phyloP scores from a whole-genome alignment of 805 yeast species.

The Brettanomyces nanus region DNA sequence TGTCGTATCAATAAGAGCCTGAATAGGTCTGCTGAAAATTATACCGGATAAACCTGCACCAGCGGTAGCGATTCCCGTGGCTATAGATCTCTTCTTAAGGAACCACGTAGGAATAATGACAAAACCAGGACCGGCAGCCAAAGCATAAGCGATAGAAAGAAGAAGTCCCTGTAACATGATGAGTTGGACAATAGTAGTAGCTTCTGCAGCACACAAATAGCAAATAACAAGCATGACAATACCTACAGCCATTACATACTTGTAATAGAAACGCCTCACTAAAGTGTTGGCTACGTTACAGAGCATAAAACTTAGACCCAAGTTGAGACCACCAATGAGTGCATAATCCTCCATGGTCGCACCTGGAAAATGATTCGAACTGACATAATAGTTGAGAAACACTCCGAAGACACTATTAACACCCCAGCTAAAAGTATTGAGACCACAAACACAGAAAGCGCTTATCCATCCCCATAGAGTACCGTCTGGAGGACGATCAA shows the following conservation, averaged over 20 bases:
- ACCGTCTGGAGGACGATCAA: slow-evolving; percentile 33
- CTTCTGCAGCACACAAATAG: slow-evolving; percentile 36
- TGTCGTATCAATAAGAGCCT: slow-evolving; percentile 30
- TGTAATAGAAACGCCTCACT: slow-evolving; percentile 42
- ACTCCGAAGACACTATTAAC: slow-evolving; percentile 47
- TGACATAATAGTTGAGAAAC: slow-evolving; percentile 39
- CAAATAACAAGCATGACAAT: slow-evolving; percentile 31
- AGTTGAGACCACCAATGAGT: slow-evolving; percentile 44
- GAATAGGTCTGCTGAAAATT: slow-evolving; percentile 33
- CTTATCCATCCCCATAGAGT: slow-evolving; percentile 43
- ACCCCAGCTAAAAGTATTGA: too few relatives aligned
- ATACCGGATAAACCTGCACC: slow-evolving; percentile 52
- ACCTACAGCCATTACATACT: too few relatives aligned
- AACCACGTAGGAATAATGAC: too few relatives aligned
- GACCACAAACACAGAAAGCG: slow-evolving; percentile 25
- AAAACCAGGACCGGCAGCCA: slow-evolving; percentile 27
- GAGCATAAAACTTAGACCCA: slow-evolving; percentile 48
- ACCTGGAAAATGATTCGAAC: slow-evolving; percentile 34
- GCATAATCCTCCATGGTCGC: slow-evolving; percentile 47
- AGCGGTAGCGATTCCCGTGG: slow-evolving; percentile 39
- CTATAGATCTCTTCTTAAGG: slow-evolving; percentile 35
- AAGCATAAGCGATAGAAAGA: slow-evolving; percentile 34
- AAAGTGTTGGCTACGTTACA: slow-evolving; percentile 48
- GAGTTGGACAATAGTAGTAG: slow-evolving; percentile 34
- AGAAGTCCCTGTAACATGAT: slow-evolving; percentile 42